A percentile compares a stretch with the other conserved stretches of the same genome.
phyloP scores from a whole-genome alignment of 192 early-diverging fungal genomes.

The Mortierella claussenii region DNA sequence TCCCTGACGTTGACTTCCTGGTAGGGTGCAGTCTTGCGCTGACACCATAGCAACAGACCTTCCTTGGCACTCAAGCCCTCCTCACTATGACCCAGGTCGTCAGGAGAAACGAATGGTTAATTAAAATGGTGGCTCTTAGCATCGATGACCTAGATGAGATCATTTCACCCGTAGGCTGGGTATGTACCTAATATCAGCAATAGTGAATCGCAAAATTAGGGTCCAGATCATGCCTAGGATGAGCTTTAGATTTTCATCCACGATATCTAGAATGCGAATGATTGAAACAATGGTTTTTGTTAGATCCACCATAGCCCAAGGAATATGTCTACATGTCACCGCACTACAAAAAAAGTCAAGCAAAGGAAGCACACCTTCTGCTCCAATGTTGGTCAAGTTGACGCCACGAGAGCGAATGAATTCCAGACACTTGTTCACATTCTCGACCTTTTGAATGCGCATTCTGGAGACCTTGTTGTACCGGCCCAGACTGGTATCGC shows the following conservation, averaged over 20 bases:
- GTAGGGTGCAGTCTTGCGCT: slow-evolving; percentile 92
- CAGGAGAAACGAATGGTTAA: neutral
- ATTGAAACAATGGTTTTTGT: too few species aligned
- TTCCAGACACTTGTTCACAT: slow-evolving; percentile 93
- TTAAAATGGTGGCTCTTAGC: neutral
- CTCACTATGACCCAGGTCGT: slow-evolving; percentile 65
- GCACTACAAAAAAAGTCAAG: neutral
- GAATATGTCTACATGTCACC: too few species aligned
- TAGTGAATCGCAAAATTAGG: slow-evolving; percentile 96
- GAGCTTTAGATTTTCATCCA: slow-evolving; percentile 91
- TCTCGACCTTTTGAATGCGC: slow-evolving; percentile 96
- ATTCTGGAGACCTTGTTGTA: slow-evolving; percentile 91
- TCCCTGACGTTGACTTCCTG: slow-evolving; percentile 89
- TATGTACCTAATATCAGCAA: slow-evolving; percentile 90
- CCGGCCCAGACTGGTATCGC: slow-evolving; percentile 84
- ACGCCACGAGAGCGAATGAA: slow-evolving; percentile 91
- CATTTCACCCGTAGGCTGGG: too few species aligned
- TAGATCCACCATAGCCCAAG: too few species aligned
- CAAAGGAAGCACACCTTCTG: slow-evolving; percentile 70
- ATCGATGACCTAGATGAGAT: too few species aligned
- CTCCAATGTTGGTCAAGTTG: slow-evolving; percentile 94
- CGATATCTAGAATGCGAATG: slow-evolving; percentile 76
- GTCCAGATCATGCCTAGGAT: slow-evolving; percentile 97
- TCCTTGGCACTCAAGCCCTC: slow-evolving; percentile 97
- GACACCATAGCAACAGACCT: slow-evolving; percentile 97